Conservation (phyloP, 768 basidiomycete genomes). For the Hygrophoropsis aurantiaca region DNA sequence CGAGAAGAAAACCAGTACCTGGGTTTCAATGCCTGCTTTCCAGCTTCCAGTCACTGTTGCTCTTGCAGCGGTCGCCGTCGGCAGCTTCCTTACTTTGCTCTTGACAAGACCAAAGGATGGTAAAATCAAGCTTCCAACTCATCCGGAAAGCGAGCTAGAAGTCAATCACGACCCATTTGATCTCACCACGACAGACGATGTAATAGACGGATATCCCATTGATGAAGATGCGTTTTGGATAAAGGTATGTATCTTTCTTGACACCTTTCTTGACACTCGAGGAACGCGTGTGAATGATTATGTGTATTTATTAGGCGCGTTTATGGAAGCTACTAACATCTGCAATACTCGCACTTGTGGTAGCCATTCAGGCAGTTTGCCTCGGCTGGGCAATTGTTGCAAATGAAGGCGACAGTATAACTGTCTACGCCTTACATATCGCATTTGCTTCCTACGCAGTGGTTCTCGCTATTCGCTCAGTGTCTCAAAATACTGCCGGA, state of each 20-base stretch:
- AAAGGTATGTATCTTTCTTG: constrained; percentile 36
- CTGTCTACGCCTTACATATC: constrained; percentile 44
- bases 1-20: too few relatives aligned
- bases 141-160: constrained; percentile 22
- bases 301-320: constrained; percentile 45
- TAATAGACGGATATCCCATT: constrained; percentile 65
- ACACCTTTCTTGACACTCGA: background rate
- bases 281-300: constrained; percentile 4
- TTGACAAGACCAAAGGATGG: constrained; percentile 42
- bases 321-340: constrained; percentile 55
- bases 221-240: constrained; percentile 60
- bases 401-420: constrained; percentile 30
- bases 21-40: constrained; percentile 63
- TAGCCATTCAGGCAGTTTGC: constrained; percentile 50
- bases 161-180: constrained; percentile 57
- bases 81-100: constrained; percentile 45
- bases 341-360: constrained; percentile 42
- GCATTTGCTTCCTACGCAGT: constrained; percentile 62
- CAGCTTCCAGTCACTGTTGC: constrained; percentile 54
- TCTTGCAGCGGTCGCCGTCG: constrained; percentile 42
- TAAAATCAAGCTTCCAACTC: constrained; percentile 50
- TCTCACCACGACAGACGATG: constrained; percentile 71
- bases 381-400: constrained; percentile 48
- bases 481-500: constrained; percentile 43
- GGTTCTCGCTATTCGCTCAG: constrained; percentile 48